phyloP scores from a whole-genome alignment of 495 filamentous ascomycete species.

The Aspergillus asperescens region DNA sequence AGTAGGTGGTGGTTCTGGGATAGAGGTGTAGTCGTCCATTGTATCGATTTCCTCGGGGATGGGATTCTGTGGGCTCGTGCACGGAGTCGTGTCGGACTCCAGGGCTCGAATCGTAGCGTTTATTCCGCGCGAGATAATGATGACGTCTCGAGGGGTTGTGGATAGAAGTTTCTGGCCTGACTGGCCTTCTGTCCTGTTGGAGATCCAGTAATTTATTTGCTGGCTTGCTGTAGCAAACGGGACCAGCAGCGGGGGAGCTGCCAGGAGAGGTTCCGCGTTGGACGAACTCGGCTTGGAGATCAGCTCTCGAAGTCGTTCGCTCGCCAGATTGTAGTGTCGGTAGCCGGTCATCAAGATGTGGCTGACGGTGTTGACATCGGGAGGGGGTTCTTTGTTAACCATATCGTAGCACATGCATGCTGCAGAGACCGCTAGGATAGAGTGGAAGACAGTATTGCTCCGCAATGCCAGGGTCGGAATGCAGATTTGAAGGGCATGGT shows the following conservation, averaged over 20 bases:
- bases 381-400: not conserved
- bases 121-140: not conserved
- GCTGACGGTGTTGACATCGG: not conserved
- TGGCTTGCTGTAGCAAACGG: not conserved
- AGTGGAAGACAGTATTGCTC: conserved; percentile 1
- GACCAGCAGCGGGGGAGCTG: not conserved
- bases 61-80: not conserved
- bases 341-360: conserved; percentile 1
- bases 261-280: not conserved
- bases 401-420: conserved; percentile 3
- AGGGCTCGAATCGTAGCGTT: not conserved
- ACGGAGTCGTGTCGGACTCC: not conserved
- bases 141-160: not conserved
- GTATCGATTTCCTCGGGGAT: not conserved
- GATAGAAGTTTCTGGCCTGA: not conserved
- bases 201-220: conserved; percentile 1
- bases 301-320: not conserved
- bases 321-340: not conserved
- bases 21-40: not conserved
- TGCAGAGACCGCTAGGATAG: not conserved
- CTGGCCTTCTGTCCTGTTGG: not conserved
- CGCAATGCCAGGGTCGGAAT: not conserved
- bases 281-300: not conserved
- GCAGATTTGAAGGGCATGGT: not conserved
- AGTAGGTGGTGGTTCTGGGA: not conserved